These are phyloP conservation scores for Roridomyces roridus DNA, from an alignment of 768 basidiomycete genomes.

Conservation along the genomic window DNA sequence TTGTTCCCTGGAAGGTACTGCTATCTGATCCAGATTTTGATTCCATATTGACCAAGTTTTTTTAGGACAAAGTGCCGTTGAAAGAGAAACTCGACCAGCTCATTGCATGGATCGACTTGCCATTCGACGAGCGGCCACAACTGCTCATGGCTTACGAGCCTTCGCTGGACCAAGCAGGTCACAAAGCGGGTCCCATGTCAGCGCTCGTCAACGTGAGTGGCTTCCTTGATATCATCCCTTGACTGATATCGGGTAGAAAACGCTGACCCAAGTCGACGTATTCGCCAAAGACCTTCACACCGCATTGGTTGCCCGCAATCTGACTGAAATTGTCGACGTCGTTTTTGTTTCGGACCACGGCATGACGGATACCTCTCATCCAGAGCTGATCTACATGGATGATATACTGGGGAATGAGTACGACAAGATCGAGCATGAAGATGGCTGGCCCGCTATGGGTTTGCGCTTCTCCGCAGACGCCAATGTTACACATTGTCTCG, in stretches of 20 bases:
- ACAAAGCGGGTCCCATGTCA: slow-evolving; percentile 72
- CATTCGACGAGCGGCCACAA: slow-evolving; percentile 72
- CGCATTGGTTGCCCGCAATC: slow-evolving; percentile 70
- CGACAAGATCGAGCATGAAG: slow-evolving; percentile 69
- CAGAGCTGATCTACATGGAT: slow-evolving; percentile 79
- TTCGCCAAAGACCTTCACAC: slow-evolving; percentile 77
- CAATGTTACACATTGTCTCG: slow-evolving; percentile 63
- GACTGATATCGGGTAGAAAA: slow-evolving; percentile 47
- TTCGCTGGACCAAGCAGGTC: slow-evolving; percentile 86
- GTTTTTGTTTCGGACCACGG: slow-evolving; percentile 92
- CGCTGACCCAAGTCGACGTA: slow-evolving; percentile 68
- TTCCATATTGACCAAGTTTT: no score
- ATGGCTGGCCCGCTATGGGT: slow-evolving; percentile 93
- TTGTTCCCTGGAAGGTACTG: slow-evolving; percentile 81
- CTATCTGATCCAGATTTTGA: no score
- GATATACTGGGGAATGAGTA: slow-evolving; percentile 74
- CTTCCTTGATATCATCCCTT: neutral
- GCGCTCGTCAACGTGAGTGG: slow-evolving; percentile 68
- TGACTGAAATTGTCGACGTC: slow-evolving; percentile 84
- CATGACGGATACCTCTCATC: slow-evolving; percentile 89
- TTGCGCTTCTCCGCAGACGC: slow-evolving; percentile 70
- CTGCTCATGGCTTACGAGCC: slow-evolving; percentile 85
- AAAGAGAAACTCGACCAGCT: slow-evolving; percentile 79
- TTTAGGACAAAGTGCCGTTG: slow-evolving; percentile 66
- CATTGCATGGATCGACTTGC: slow-evolving; percentile 83